Evolutionary conservation across 2,329 filamentous ascomycete genomes (phyloP), one percentile per base, ranked within the genome.

Genomic region (Parafenestella ontariensis): DNA sequence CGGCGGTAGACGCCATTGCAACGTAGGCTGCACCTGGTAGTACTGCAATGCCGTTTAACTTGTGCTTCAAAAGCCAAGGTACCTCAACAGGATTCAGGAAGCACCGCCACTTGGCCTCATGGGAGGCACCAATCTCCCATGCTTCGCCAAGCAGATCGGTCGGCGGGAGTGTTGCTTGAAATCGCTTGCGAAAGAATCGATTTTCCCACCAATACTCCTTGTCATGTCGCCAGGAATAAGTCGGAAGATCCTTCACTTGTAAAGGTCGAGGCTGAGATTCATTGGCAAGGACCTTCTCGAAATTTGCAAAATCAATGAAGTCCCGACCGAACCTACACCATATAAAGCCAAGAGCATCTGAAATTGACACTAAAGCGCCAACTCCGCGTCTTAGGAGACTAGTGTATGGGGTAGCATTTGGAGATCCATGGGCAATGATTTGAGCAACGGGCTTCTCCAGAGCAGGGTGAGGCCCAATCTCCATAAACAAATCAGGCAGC

Each of bases 161-260:
- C n/a, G n/a, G n/a, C n/a, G n/a, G n/a, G n/a, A n/a, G n/a, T n/a
- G n/a, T n/a, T 37, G 34, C 7, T 17, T 17, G n/a, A 8, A n/a
- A 15, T 36, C 43, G 51, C 3, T 9, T 17, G 3, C 21, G 29
- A 21, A 49, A 61, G 3, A 44, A 23, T 13, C 58, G 29, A 3
- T 52, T 53, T 40, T 59, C 56, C 5, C 52, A 40, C 67, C 69
- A 73, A 44, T 54, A 62, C 6, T 49, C 21, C 17, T 46, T 59
- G 11, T 54, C 43, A 49, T 74, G 69, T 44, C 71, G 60, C 66
- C 68, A 74, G 3, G 58, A 51, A 45, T 73, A 74, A 3, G 54
- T 49, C 3, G 71, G 69, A 0, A 74, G 55, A 29, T 10, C 56
- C 8, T 15, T 42, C n/a, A n/a, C n/a, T n/a, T n/a, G n/a, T n/a